Conservation (phyloP, 345 rosid genomes). For the Rhodomyrtus tomentosa region DNA sequence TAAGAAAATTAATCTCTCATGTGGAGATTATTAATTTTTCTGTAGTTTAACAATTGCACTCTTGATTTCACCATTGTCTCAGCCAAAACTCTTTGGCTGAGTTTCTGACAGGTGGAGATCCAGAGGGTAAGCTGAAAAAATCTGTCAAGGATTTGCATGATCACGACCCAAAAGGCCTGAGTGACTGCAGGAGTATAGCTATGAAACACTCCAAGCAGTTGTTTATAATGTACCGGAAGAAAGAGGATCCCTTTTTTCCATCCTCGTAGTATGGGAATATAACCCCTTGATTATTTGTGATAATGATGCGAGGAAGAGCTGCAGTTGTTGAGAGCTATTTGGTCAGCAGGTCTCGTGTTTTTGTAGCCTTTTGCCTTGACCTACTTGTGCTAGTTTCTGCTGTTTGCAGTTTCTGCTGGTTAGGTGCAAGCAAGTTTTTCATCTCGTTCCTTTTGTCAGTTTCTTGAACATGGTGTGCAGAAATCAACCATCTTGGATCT, state of each 20-base stretch:
- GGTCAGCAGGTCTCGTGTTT: not conserved
- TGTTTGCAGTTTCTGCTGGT: not conserved
- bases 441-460: not conserved
- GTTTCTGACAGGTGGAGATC: slow-evolving; percentile 19
- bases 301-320: not conserved
- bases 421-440: not conserved
- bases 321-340: not conserved
- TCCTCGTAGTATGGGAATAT: not conserved
- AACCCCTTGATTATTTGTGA: not conserved
- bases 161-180: slow-evolving; percentile 3
- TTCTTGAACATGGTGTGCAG: not conserved
- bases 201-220: slow-evolving; percentile 5
- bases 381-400: not conserved
- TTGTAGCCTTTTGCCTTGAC: not conserved
- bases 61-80: not conserved
- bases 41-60: not conserved
- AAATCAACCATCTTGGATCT: not conserved
- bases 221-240: slow-evolving; percentile 14
- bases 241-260: slow-evolving; percentile 13
- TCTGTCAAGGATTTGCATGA: slow-evolving; percentile 8
- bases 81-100: slow-evolving; percentile 14
- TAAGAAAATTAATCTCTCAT: not conserved
- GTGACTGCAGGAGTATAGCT: slow-evolving; percentile 13
- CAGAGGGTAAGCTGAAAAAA: slow-evolving; percentile 12
- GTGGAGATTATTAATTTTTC: not conserved